Base-by-base conservation (phyloP, 1,139 yeast species). In the Geotrichum fermentans region DNA sequence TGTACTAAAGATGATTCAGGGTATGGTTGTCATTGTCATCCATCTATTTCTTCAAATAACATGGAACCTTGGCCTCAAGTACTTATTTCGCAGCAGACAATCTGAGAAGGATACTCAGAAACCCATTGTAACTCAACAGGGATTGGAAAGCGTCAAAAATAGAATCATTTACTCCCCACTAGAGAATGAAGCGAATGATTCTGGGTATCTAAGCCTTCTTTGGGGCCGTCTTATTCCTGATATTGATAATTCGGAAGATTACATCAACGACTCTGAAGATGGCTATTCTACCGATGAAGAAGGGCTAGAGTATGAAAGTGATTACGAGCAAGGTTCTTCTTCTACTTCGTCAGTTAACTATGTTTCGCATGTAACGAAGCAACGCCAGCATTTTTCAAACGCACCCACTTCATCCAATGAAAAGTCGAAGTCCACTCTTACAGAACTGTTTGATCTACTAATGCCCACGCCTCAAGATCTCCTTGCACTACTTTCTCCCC, bases 141-240 rank as follows among this genome's bases (percentile, higher is more conserved):
- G 45, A 17, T 18, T 56, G 20, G 45, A 42, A 39, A 33, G 37
- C 2, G 45, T 58, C 24, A 42, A 55, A 21, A 53, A 52, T 37
- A 39, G 51, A 21, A 43, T 56, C 20, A 51, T 58, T 13, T 57
- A 58, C 43, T 40, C 43, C 18, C 21, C 35, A 7, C 11, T 40
- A 11, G 43, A 40, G 30, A 45, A 51, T 34, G 55, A 51, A 20
- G 55, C 52, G 13, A 52, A 28, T 6, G 18, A 2, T 8, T 6
- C 40, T 36, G 35, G 35, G 10, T 57, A 60, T 36, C 35, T 50
- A 29, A 40, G 41, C 2, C 52, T 60, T 24, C 54, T 60, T 8
- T 45, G 54, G 32, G 63, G 62, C 1, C 55, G 53, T 13, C 29
- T 53, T 14, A 53, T 60, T 18, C 61, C 64, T 4, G 62, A 61